These are phyloP conservation scores for Pulveroboletus sp. DNA, from an alignment of 1,284 basidiomycete genomes.

Conservation along the genomic window DNA sequence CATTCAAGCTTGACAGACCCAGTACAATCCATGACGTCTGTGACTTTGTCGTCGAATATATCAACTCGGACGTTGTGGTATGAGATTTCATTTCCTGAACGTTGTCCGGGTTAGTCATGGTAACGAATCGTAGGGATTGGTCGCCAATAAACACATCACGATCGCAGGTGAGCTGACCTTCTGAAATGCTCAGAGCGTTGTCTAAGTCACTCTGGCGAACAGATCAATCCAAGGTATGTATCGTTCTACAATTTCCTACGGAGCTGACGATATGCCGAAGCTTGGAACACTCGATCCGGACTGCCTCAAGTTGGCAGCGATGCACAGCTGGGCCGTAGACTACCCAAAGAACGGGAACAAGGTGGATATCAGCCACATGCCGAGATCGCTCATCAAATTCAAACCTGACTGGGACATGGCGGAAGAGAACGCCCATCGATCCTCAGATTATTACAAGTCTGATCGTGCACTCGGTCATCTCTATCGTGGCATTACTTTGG, in stretches of 20 bases:
- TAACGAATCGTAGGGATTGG: background rate
- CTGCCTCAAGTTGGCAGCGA: conserved; percentile 6
- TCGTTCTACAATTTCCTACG: background rate
- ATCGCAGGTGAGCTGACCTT: conserved; percentile 4
- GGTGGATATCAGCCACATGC: conserved; percentile 7
- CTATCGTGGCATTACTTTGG: conserved; percentile 1
- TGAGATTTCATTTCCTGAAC: background rate
- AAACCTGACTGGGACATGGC: conserved; percentile 11
- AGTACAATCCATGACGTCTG: conserved; percentile 9
- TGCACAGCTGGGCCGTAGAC: conserved; percentile 13
- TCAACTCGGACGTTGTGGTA: conserved; percentile 15
- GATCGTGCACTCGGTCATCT: conserved; percentile 11
- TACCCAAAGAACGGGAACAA: conserved; percentile 13
- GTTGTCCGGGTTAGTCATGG: background rate
- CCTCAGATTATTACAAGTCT: conserved; percentile 8
- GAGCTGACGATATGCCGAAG: background rate
- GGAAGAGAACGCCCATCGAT: background rate
- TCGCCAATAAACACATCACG: conserved; percentile 5
- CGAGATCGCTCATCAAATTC: conserved; percentile 9
- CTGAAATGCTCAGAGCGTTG: background rate
- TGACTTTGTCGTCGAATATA: conserved; percentile 11
- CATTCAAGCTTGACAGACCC: conserved; percentile 8
- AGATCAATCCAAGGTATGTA: conserved; percentile 11
- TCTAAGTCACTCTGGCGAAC: background rate
- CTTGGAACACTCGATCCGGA: background rate